Evolutionary conservation across 2,329 filamentous ascomycete genomes (phyloP).

Genomic region (Penicillium crustosum): DNA sequence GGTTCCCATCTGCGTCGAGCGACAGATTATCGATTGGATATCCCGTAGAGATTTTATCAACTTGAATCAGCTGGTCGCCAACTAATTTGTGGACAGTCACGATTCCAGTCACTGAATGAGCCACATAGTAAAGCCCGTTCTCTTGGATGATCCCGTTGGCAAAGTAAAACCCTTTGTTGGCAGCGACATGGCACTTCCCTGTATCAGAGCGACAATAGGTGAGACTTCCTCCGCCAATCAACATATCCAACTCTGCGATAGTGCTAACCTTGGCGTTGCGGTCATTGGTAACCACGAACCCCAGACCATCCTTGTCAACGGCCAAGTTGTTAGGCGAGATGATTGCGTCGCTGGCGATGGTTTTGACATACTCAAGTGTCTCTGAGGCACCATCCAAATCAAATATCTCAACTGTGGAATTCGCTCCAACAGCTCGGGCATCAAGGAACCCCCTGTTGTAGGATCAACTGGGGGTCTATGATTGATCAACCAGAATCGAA

Average conservation of each 20-base stretch:
- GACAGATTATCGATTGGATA: background rate
- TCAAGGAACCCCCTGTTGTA: background rate
- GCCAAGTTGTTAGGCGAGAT: background rate
- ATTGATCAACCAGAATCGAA: constrained; percentile 1
- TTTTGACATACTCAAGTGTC: background rate
- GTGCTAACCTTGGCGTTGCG: background rate
- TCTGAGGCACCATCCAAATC: background rate
- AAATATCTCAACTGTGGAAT: background rate
- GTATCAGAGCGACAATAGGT: background rate
- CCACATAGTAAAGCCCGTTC: background rate
- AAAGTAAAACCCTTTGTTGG: background rate
- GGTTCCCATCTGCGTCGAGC: background rate
- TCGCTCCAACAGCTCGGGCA: background rate
- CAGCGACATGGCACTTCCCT: background rate
- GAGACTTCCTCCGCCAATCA: background rate
- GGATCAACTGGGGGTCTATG: background rate
- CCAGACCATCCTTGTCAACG: background rate
- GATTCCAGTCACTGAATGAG: background rate
- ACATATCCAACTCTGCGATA: background rate
- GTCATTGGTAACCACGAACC: background rate
- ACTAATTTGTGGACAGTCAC: background rate
- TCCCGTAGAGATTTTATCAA: background rate
- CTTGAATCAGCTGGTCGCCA: background rate
- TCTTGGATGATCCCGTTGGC: background rate
- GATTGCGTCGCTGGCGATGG: background rate